A percentile compares a stretch with the other conserved stretches of the same genome.
Evolutionary conservation across 805 yeast species (phyloP).

Genomic region (Debaryomyces castellii): DNA sequence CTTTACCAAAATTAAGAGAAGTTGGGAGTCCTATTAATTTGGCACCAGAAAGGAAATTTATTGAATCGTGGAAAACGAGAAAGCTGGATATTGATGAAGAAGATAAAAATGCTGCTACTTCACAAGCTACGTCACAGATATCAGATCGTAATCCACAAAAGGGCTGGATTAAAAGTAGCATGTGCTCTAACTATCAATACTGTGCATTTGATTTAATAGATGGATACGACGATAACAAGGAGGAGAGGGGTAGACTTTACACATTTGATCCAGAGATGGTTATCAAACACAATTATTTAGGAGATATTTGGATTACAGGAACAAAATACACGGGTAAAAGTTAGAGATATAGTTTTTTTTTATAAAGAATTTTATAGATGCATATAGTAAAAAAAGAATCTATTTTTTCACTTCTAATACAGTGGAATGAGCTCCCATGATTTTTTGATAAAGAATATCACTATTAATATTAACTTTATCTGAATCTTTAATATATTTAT

Average conservation of each 20-base stretch:
- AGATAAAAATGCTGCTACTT: slow-evolving; percentile 3
- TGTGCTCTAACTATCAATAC: slow-evolving; percentile 37
- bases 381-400: not conserved
- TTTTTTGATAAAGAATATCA: slow-evolving; percentile 15
- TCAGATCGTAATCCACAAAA: slow-evolving; percentile 34
- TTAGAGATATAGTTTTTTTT: not conserved
- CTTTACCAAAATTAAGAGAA: slow-evolving; percentile 27
- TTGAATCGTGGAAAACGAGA: slow-evolving; percentile 19
- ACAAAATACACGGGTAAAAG: slow-evolving; percentile 2
- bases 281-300: slow-evolving; percentile 25
- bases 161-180: slow-evolving; percentile 40
- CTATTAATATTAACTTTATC: slow-evolving; percentile 9
- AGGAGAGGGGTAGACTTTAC: slow-evolving; percentile 23
- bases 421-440: slow-evolving; percentile 25
- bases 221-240: slow-evolving; percentile 9
- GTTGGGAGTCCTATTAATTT: slow-evolving; percentile 20
- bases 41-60: slow-evolving; percentile 15
- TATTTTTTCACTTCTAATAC: slow-evolving; percentile 10
- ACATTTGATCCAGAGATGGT: slow-evolving; percentile 16
- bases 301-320: slow-evolving; percentile 37
- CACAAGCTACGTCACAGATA: slow-evolving; percentile 10
- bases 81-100: slow-evolving; percentile 33
- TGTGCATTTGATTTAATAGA: slow-evolving; percentile 37
- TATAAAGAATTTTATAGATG: not conserved
- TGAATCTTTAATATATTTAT: slow-evolving; percentile 12